Conservation (phyloP, 805 yeast species). For the Wickerhamiella australiensis region DNA sequence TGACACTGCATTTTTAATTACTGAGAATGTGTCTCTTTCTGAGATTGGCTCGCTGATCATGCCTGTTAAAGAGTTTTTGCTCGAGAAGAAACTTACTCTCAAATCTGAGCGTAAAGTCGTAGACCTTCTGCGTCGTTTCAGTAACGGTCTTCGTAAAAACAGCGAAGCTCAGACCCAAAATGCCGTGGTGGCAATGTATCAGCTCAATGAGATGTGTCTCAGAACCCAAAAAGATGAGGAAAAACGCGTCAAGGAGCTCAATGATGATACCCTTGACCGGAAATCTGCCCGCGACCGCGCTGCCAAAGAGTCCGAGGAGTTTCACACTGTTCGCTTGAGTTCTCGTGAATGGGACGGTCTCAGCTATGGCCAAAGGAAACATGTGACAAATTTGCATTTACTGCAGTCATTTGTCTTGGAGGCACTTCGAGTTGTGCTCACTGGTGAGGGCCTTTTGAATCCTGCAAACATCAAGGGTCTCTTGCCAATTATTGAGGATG, state of each 20-base stretch:
- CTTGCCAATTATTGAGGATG: conserved; percentile 53
- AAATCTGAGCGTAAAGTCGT: conserved; percentile 64
- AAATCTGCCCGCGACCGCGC: conserved; percentile 13
- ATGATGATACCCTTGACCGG: not conserved
- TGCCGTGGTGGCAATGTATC: conserved; percentile 59
- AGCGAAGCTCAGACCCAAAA: conserved; percentile 44
- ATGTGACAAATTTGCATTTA: conserved; percentile 43
- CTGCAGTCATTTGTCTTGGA: conserved; percentile 71
- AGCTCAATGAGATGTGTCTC: conserved; percentile 37
- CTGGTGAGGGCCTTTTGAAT: conserved; percentile 46
- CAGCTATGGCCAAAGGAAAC: conserved; percentile 37
- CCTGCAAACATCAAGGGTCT: conserved; percentile 56
- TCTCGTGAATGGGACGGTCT: conserved; percentile 37
- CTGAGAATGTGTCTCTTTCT: conserved; percentile 54
- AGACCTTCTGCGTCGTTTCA: conserved; percentile 62
- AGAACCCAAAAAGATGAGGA: not conserved
- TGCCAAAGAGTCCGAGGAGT: conserved; percentile 39
- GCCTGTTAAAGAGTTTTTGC: conserved; percentile 53
- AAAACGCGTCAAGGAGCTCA: conserved; percentile 16
- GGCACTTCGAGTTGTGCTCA: conserved; percentile 54
- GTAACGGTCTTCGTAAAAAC: conserved; percentile 71
- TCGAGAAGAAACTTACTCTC: conserved; percentile 51
- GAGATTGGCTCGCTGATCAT: conserved; percentile 45
- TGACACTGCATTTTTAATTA: conserved; percentile 44
- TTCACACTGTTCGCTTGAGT: conserved; percentile 62